Evolutionary conservation across 176 grass and related monocot species (phyloP).

Genomic region (Zizania latifolia): DNA sequence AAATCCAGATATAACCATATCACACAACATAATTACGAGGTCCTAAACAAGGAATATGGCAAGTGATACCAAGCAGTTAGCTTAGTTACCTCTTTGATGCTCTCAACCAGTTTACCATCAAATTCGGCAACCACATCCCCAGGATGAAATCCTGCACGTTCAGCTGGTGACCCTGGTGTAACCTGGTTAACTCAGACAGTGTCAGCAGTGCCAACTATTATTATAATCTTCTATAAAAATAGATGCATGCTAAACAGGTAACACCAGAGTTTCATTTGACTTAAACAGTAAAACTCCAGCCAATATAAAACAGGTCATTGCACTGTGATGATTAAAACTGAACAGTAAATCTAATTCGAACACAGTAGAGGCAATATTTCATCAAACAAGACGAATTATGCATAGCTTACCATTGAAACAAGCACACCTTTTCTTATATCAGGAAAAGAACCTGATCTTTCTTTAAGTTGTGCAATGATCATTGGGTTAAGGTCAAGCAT

Average conservation of each 20-base stretch:
- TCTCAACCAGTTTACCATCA: slow-evolving; percentile 59
- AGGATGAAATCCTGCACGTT: slow-evolving; percentile 64
- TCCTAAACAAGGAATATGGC: background rate
- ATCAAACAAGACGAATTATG: background rate
- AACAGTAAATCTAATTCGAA: background rate
- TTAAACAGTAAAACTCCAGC: background rate
- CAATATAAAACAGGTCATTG: background rate
- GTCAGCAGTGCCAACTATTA: slow-evolving; percentile 11
- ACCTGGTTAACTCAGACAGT: slow-evolving; percentile 51
- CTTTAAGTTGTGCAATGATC: slow-evolving; percentile 70
- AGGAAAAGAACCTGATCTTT: slow-evolving; percentile 66
- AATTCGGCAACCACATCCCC: slow-evolving; percentile 68
- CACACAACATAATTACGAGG: background rate
- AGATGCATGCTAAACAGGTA: background rate
- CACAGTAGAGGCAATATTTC: background rate
- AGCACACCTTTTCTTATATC: slow-evolving; percentile 65
- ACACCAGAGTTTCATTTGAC: background rate
- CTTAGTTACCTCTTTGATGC: slow-evolving; percentile 66
- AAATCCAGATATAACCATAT: background rate
- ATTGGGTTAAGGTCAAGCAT: slow-evolving; percentile 77
- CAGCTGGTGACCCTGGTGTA: slow-evolving; percentile 67
- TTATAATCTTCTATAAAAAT: background rate
- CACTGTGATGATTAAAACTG: background rate
- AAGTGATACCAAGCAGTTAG: background rate
- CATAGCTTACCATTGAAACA: slow-evolving; percentile 65